These are phyloP conservation scores for Pontederia crassipes DNA, from an alignment of 176 grass and related monocot species.

Conservation along the genomic window DNA sequence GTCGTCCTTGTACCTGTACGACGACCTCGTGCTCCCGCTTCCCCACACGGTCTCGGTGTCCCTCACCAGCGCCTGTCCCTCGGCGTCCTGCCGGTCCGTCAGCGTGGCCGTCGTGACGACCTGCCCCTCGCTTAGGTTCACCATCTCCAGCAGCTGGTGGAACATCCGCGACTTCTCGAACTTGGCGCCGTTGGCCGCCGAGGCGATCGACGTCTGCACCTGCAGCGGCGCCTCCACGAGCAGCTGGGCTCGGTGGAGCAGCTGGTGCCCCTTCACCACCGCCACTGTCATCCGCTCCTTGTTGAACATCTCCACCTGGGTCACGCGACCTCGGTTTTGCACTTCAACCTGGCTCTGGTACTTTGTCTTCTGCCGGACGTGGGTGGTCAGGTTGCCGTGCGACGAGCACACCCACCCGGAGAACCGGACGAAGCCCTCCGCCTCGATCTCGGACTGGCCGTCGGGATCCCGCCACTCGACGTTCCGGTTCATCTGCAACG, in stretches of 20 bases:
- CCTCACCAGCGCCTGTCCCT: neutral
- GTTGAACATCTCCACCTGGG: neutral
- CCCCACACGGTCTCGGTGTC: neutral
- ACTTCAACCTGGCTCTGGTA: conserved; percentile 8
- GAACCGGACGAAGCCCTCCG: conserved; percentile 9
- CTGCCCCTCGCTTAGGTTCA: conserved; percentile 7
- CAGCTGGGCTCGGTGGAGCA: neutral
- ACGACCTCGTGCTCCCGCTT: conserved; percentile 10
- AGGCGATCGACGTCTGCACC: neutral
- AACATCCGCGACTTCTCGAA: conserved; percentile 4
- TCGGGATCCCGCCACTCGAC: conserved; percentile 4
- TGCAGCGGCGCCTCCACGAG: conserved; percentile 5
- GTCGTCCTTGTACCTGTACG: conserved; percentile 9
- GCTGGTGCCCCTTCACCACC: conserved; percentile 7
- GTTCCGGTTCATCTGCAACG: conserved; percentile 14
- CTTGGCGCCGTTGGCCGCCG: neutral
- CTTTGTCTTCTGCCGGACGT: conserved; percentile 10
- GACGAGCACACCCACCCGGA: conserved; percentile 12
- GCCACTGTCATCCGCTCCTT: conserved; percentile 9
- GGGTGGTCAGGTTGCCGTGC: conserved; percentile 11
- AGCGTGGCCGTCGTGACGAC: conserved; percentile 10
- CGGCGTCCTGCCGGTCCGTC: conserved; percentile 13
- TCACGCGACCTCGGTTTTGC: conserved; percentile 2
- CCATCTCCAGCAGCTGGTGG: conserved; percentile 7
- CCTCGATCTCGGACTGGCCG: conserved; percentile 8